Evolutionary conservation across 2,329 filamentous ascomycete species (phyloP), one percentile per base, ranked within the genome.

Genomic region (Domatiomyces globalis): DNA sequence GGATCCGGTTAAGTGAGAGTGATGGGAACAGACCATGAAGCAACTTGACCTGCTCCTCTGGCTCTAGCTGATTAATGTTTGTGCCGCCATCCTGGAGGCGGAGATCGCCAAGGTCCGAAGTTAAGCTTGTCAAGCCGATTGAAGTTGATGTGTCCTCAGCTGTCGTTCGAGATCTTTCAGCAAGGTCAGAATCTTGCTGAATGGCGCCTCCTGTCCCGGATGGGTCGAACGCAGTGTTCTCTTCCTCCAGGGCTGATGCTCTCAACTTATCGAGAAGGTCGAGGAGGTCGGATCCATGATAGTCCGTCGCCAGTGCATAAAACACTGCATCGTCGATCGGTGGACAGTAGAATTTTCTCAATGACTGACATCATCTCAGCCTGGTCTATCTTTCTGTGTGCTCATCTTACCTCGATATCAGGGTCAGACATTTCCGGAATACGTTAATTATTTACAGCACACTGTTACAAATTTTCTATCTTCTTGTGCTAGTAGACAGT

Each of bases 251-350:
- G 0, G 84, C 87, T 52, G 76, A 71, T 27, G 78, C 70, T 49
- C 83, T 84, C 12, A 95, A 68, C 1, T 69, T 66, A n/a, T 84
- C 73, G 1, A 95, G 72, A 17, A 89, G 69, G 59, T 88, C 77
- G 15, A 39, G 15, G 12, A 39, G 33, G 9, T 39, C 33, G 33
- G 33, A 15, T 10, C 33, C 33, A 39, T 39, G 33, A 66, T 80
- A 86, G 62, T 96, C 90, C 49, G 72, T 78, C 4, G 80, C 72
- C 48, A 95, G 85, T 3, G 87, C 83, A 50, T 83, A 76, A 53
- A 95, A 78, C 10, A 90, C 75, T 0, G 86, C 78, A 57, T 87
- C 79, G 59, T 95, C 89, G 43, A 95, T 67, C 17, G 83, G 77
- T 20, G 84, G 78, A 63, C 81, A 82, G 62, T 87, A 90, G 57